Base-by-base conservation (phyloP, 176 grass and related monocot genomes). In the Avena eriantha region DNA sequence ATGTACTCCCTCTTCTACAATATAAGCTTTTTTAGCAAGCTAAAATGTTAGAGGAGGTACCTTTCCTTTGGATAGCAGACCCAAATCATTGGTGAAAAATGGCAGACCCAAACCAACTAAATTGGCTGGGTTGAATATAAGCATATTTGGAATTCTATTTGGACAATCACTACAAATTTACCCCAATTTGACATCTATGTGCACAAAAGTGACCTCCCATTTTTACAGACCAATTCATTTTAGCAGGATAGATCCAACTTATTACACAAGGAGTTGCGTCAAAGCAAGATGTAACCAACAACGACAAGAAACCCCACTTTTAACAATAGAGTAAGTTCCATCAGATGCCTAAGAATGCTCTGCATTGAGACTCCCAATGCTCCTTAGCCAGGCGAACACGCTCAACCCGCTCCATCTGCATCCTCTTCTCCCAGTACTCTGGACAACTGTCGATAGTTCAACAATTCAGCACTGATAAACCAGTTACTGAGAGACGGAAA, bases 371-470 rank as follows among this genome's bases (percentile, higher is more conserved):
- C 16, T 93, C 81, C 96, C 96, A 95, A 18, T 95, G 93, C 69
- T 95, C 91, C 84, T 98, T 95, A 26, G 88, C 68, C 81, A 89
- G 86, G 18, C 83, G 96, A 76, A 98, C 80, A 29, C 90, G 91
- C 41, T 98, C 88, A 4, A 90, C 82, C 82, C 91, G 84, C 85
- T 98, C 95, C 45, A 80, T 84, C 75, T 82, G 65, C 50, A 80
- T 67, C n/a, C 93, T 67, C 43, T 86, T 78, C 82, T 94, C 80
- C 96, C 93, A 98, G 19, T 94, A 93, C 12, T 95, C 92, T 10
- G 96, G 93, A 81, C 91, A 98, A 69, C 90, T 98, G 90, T 82
- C 66, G 23, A 36, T 8, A 86, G 65, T 80, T 80, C 10, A 50
- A 21, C 3, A 85, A 47, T 77, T 69, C 41, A 81, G 31, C 47